Evolutionary conservation across 1,139 yeast species (phyloP).

Genomic region (Yamadazyma songkhlaensis): DNA sequence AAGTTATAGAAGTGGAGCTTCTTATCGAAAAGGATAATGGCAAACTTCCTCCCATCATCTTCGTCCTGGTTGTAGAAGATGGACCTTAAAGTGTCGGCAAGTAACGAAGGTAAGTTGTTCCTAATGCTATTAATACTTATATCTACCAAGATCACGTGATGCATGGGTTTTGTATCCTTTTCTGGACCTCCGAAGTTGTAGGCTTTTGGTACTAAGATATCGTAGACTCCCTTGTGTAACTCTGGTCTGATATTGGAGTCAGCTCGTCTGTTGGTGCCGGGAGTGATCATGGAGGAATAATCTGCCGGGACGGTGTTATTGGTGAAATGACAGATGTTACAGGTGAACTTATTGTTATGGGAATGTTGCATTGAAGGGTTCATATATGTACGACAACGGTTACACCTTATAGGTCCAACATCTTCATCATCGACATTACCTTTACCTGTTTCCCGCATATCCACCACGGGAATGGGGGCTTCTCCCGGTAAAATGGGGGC

Average conservation of each 20-base stretch:
- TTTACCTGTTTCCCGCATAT: slow-evolving; percentile 44
- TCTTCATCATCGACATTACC: slow-evolving; percentile 27
- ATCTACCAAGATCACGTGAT: slow-evolving; percentile 78
- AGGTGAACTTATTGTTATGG: slow-evolving; percentile 62
- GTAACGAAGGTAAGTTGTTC: slow-evolving; percentile 61
- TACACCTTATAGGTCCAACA: slow-evolving; percentile 81
- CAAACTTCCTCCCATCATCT: slow-evolving; percentile 40
- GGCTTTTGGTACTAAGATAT: slow-evolving; percentile 70
- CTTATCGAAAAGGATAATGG: slow-evolving; percentile 76
- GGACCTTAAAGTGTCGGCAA: slow-evolving; percentile 71
- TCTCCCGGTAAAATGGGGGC: slow-evolving; percentile 55
- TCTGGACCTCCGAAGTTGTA: slow-evolving; percentile 53
- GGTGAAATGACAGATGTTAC: slow-evolving; percentile 83
- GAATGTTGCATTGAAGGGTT: slow-evolving; percentile 82
- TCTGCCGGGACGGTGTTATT: slow-evolving; percentile 69
- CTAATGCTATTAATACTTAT: slow-evolving; percentile 62
- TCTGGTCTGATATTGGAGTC: slow-evolving; percentile 74
- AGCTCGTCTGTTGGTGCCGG: slow-evolving; percentile 48
- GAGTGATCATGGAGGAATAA: slow-evolving; percentile 62
- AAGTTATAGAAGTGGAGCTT: slow-evolving; percentile 74
- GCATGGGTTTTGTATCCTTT: slow-evolving; percentile 40
- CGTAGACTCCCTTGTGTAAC: slow-evolving; percentile 80
- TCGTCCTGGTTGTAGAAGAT: slow-evolving; percentile 35
- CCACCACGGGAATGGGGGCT: slow-evolving; percentile 65
- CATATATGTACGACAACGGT: slow-evolving; percentile 85